Conservation (phyloP, 257 asterid species). For the Cinchona pubescens region DNA sequence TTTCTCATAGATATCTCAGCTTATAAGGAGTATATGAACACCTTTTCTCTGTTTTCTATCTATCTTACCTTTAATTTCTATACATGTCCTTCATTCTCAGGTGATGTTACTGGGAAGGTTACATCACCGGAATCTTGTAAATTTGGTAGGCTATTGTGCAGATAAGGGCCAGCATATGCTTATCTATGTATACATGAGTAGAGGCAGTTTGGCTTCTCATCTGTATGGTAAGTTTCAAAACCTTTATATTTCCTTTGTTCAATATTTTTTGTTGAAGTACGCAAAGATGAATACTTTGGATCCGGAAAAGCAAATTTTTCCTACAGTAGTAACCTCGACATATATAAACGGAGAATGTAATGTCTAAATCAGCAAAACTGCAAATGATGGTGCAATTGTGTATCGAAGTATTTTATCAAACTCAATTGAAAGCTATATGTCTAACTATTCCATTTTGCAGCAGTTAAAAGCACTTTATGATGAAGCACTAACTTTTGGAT, state of each 20-base stretch:
- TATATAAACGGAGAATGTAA: not conserved
- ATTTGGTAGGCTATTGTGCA: constrained; percentile 93
- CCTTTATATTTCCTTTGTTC: not conserved
- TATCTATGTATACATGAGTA: constrained; percentile 82
- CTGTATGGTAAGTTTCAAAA: constrained; percentile 60
- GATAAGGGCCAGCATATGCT: constrained; percentile 92
- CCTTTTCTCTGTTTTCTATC: not conserved
- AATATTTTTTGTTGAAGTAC: not conserved
- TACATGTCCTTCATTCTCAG: constrained; percentile 32
- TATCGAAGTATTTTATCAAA: not conserved
- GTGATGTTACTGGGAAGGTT: constrained; percentile 89
- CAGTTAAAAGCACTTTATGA: not conserved
- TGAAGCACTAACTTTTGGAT: not conserved
- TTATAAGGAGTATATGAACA: not conserved
- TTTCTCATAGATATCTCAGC: not conserved
- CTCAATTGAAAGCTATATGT: not conserved
- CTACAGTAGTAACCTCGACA: not conserved
- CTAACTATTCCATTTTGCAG: not conserved
- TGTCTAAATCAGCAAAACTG: not conserved
- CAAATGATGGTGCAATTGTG: not conserved
- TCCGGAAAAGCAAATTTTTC: constrained; percentile 6
- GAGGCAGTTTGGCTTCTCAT: constrained; percentile 94
- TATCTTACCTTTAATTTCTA: not conserved
- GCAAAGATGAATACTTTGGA: not conserved
- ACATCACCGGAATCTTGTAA: constrained; percentile 95